Conservation (phyloP, 306 rosid genomes). For the Casuarina glauca region DNA sequence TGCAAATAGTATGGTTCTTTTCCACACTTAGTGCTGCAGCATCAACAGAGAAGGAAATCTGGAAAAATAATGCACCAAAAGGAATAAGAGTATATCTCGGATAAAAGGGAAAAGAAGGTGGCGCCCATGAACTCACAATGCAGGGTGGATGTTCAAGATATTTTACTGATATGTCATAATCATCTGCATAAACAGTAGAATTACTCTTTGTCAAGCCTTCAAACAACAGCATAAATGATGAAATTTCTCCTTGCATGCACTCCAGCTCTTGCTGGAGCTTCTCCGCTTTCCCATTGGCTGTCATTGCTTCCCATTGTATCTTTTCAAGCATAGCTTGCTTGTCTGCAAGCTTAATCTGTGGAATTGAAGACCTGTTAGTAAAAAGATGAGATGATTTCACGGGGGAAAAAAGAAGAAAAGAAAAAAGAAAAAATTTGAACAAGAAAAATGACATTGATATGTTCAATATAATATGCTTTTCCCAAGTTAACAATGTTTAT, state of each 20-base stretch:
- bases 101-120: not conserved
- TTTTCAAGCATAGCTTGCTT: constrained; percentile 94
- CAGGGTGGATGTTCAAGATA: constrained; percentile 33
- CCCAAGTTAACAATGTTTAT: not conserved
- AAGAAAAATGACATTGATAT: not conserved
- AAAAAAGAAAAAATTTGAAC: no score
- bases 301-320: constrained; percentile 81
- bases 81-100: not conserved
- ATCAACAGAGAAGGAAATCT: no score
- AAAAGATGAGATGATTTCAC: not conserved
- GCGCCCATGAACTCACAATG: constrained; percentile 37
- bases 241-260: constrained; percentile 43
- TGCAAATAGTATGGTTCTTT: not conserved
- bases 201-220: constrained; percentile 64
- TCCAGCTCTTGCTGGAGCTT: constrained; percentile 49
- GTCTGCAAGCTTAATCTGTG: constrained; percentile 90
- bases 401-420: not conserved
- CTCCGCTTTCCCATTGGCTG: constrained; percentile 56
- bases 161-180: constrained; percentile 33
- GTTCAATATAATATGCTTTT: not conserved
- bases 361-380: constrained; percentile 12
- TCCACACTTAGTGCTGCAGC: not conserved
- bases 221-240: constrained; percentile 53
- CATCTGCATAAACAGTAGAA: constrained; percentile 16
- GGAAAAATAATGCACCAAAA: no score